Evolutionary conservation across 1,284 basidiomycete genomes (phyloP).

Genomic region (Heterobasidion annosum): DNA sequence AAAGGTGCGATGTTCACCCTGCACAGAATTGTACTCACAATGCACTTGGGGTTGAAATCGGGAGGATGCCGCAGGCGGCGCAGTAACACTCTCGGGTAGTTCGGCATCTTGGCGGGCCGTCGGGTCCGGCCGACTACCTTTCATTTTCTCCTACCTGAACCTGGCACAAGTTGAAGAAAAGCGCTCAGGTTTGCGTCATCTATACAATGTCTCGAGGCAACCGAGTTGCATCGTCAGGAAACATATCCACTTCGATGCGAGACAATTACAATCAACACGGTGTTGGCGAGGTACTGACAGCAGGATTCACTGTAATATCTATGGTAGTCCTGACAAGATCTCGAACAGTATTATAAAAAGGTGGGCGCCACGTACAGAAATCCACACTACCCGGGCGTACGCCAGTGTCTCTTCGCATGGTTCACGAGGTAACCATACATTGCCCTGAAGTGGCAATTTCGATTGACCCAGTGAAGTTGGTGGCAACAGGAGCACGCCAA

Average conservation of each 20-base stretch:
- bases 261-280: slow-evolving; percentile 60
- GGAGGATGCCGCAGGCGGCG: too few relatives aligned
- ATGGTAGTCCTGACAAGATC: not conserved
- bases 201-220: slow-evolving; percentile 26
- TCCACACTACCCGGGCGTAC: slow-evolving; percentile 63
- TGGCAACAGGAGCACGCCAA: slow-evolving; percentile 26
- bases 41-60: too few relatives aligned
- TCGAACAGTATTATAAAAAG: slow-evolving; percentile 33
- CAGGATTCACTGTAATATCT: slow-evolving; percentile 16
- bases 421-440: slow-evolving; percentile 31
- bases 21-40: too few relatives aligned
- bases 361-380: slow-evolving; percentile 62
- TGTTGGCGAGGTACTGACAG: slow-evolving; percentile 37
- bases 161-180: too few relatives aligned
- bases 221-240: slow-evolving; percentile 31
- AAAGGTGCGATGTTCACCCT: too few relatives aligned
- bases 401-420: slow-evolving; percentile 45
- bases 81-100: too few relatives aligned
- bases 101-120: too few relatives aligned
- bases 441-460: slow-evolving; percentile 6
- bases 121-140: too few relatives aligned
- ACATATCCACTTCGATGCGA: slow-evolving; percentile 56
- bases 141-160: too few relatives aligned
- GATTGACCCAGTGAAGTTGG: slow-evolving; percentile 21
- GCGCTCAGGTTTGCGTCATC: not conserved